These are phyloP conservation scores for Fusarium sp. DNA, from an alignment of 2,329 filamentous ascomycete genomes.

Conservation along the genomic window DNA sequence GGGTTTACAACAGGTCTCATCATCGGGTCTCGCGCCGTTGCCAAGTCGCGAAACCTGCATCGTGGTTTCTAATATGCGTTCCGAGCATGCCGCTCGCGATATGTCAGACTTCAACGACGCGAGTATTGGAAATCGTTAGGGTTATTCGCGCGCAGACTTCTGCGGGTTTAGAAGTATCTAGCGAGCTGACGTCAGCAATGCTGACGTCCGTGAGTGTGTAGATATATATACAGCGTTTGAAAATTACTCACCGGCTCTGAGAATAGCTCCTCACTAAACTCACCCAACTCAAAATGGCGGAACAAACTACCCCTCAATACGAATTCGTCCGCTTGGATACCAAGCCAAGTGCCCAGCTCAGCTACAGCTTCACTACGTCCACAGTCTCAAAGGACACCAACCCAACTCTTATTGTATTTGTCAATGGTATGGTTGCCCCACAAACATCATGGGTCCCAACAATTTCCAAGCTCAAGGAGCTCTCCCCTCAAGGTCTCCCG, in stretches of 20 bases:
- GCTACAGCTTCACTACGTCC: slow-evolving; percentile 28
- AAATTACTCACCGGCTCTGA: background rate
- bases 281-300: background rate
- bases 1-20: too few species aligned
- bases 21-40: background rate
- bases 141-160: background rate
- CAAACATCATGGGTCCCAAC: slow-evolving; percentile 33
- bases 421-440: slow-evolving; percentile 43
- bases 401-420: slow-evolving; percentile 35
- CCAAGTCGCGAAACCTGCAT: background rate
- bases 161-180: background rate
- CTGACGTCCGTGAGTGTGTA: background rate
- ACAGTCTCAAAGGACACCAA: background rate
- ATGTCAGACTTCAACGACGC: accelerated
- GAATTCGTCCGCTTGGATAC: slow-evolving; percentile 28
- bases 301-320: background rate
- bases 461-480: slow-evolving; percentile 16
- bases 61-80: background rate
- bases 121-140: background rate
- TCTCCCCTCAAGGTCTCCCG: slow-evolving; percentile 38
- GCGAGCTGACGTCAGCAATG: slow-evolving; percentile 22
- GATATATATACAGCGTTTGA: background rate
- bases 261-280: too few species aligned
- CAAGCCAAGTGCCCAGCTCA: slow-evolving; percentile 36
- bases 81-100: too few species aligned